Conservation (phyloP, 306 rosid species). For the Trifolium dubium region DNA sequence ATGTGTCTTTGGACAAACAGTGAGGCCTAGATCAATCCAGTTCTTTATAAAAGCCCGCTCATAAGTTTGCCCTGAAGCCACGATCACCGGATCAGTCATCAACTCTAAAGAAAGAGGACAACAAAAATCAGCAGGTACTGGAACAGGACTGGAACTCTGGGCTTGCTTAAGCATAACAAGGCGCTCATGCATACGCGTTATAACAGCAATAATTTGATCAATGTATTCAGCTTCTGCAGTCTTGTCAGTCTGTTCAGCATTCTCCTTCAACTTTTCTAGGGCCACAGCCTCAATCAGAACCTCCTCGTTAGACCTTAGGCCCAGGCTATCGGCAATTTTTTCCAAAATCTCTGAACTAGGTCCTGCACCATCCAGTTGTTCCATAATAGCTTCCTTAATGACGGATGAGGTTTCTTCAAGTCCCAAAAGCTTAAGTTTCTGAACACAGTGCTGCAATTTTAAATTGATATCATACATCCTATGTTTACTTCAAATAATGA, state of each 20-base stretch:
- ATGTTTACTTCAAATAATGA: conserved; percentile 25
- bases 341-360: conserved; percentile 66
- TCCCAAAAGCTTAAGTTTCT: conserved; percentile 73
- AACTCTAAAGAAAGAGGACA: conserved; percentile 98
- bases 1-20: conserved; percentile 96
- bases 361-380: conserved; percentile 64
- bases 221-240: conserved; percentile 75
- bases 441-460: conserved; percentile 66
- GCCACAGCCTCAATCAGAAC: conserved; percentile 91
- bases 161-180: conserved; percentile 69
- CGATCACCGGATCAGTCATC: conserved; percentile 98
- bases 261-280: conserved; percentile 84
- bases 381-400: conserved; percentile 63
- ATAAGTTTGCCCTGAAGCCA: conserved; percentile 98
- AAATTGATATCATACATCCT: conserved; percentile 42
- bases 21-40: conserved; percentile 92
- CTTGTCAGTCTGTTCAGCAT: conserved; percentile 78
- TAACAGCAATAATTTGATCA: conserved; percentile 70
- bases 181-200: conserved; percentile 67
- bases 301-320: conserved; percentile 72
- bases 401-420: conserved; percentile 58
- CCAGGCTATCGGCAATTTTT: conserved; percentile 70
- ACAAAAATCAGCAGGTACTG: conserved; percentile 89
- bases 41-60: conserved; percentile 87
- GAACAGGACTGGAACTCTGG: conserved; percentile 70